These are phyloP conservation scores for Geotrichum restrictum DNA, from an alignment of 1,139 yeast species.

Conservation along the genomic window DNA sequence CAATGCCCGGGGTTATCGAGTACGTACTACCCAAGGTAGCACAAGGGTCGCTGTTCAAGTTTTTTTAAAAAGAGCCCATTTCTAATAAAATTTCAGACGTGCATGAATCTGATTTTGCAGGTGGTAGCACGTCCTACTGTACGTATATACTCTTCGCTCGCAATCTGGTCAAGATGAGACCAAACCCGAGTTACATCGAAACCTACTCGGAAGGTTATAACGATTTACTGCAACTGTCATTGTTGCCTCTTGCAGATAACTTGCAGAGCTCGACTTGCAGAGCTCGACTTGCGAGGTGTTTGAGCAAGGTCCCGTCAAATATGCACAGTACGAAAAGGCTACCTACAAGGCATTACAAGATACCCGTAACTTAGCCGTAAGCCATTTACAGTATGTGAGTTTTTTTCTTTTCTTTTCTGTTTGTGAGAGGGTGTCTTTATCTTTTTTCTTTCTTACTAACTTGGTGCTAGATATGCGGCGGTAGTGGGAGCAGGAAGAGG, in stretches of 20 bases:
- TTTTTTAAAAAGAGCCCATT: conserved; percentile 38
- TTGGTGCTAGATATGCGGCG: conserved; percentile 40
- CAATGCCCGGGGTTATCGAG: conserved; percentile 59
- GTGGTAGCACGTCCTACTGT: conserved; percentile 48
- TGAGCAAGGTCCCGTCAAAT: conserved; percentile 66
- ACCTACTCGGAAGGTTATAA: conserved; percentile 39
- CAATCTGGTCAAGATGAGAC: conserved; percentile 43
- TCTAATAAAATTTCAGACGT: conserved; percentile 36
- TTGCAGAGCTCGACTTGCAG: conserved; percentile 53
- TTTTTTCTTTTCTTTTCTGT: too few species aligned
- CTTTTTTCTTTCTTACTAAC: conserved; percentile 18
- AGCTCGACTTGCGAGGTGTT: conserved; percentile 61
- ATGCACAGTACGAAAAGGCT: conserved; percentile 63
- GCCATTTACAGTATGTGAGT: conserved; percentile 24
- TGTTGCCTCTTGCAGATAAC: conserved; percentile 63
- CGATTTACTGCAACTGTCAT: conserved; percentile 52
- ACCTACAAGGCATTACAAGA: conserved; percentile 55
- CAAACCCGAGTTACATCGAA: conserved; percentile 38
- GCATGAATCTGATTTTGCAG: conserved; percentile 35
- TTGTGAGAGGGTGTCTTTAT: conserved; percentile 11
- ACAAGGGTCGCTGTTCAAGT: conserved; percentile 45
- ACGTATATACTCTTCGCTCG: conserved; percentile 52
- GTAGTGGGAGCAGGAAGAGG: conserved; percentile 89
- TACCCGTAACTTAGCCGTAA: conserved; percentile 26
- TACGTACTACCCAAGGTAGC: conserved; percentile 53